A percentile compares a stretch with the other conserved stretches of the same genome.
phyloP scores from a whole-genome alignment of 768 basidiomycete genomes.

The Candolleomyces efflorescens region DNA sequence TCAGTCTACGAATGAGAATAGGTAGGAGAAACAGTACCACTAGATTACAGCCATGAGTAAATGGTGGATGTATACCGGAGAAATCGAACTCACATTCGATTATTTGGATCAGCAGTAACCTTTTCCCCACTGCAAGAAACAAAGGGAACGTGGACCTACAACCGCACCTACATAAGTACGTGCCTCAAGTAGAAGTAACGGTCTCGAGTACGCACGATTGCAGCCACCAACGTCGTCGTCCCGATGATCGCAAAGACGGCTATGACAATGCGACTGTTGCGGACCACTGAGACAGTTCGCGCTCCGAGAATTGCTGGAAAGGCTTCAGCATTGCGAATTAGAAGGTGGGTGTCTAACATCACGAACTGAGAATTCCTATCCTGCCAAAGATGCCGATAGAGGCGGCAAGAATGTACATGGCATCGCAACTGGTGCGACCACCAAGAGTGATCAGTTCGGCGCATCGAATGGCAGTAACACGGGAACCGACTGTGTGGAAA shows the following conservation, averaged over 20 bases:
- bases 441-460: not conserved
- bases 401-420: conserved; percentile 1
- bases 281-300: conserved; percentile 4
- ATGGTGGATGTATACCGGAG: no score
- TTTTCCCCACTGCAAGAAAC: conserved; percentile 4
- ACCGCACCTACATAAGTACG: not conserved
- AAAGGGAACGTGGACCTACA: conserved; percentile 4
- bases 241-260: conserved; percentile 1
- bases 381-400: conserved; percentile 3
- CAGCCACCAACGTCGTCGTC: not conserved
- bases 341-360: not conserved
- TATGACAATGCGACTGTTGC: not conserved
- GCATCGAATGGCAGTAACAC: no score
- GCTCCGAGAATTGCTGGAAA: conserved; percentile 3
- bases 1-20: no score
- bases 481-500: not conserved
- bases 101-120: not conserved
- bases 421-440: conserved; percentile 3
- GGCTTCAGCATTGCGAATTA: not conserved
- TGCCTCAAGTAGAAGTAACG: not conserved
- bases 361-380: conserved; percentile 7
- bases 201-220: not conserved
- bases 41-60: no score
- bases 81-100: not conserved
- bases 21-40: no score